phyloP scores from a whole-genome alignment of 345 rosid genomes.

The Clausena lansium region DNA sequence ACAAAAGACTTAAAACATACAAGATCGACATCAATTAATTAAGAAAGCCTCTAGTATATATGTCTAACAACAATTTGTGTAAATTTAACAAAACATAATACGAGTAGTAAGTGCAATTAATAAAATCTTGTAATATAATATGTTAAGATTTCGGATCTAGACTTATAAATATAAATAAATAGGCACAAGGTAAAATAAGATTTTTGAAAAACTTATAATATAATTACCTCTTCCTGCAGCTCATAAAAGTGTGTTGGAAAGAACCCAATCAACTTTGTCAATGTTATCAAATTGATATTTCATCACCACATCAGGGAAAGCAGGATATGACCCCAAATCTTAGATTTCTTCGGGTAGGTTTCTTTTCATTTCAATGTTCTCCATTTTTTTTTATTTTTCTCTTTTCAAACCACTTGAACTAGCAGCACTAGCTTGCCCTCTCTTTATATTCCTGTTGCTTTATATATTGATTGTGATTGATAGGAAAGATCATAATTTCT shows the following conservation, averaged over 20 bases:
- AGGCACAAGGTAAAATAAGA: too few relatives aligned
- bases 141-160: too few relatives aligned
- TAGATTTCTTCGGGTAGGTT: slow-evolving; percentile 15
- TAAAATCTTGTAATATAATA: too few relatives aligned
- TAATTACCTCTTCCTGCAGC: slow-evolving; percentile 32
- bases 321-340: slow-evolving; percentile 23
- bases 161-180: too few relatives aligned
- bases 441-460: not conserved
- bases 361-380: not conserved
- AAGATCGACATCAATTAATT: not conserved
- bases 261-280: slow-evolving; percentile 25
- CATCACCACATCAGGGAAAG: not conserved
- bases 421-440: not conserved
- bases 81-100: too few relatives aligned
- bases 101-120: too few relatives aligned
- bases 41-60: too few relatives aligned
- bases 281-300: slow-evolving; percentile 25
- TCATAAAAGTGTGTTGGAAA: slow-evolving; percentile 23
- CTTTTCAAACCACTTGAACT: not conserved
- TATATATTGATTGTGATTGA: not conserved
- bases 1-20: not conserved
- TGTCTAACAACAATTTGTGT: too few relatives aligned
- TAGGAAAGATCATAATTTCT: not conserved
- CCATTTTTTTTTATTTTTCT: not conserved
- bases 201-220: not conserved